Evolutionary conservation across 2,329 filamentous ascomycete species (phyloP).

Genomic region (Colletotrichum siamense): DNA sequence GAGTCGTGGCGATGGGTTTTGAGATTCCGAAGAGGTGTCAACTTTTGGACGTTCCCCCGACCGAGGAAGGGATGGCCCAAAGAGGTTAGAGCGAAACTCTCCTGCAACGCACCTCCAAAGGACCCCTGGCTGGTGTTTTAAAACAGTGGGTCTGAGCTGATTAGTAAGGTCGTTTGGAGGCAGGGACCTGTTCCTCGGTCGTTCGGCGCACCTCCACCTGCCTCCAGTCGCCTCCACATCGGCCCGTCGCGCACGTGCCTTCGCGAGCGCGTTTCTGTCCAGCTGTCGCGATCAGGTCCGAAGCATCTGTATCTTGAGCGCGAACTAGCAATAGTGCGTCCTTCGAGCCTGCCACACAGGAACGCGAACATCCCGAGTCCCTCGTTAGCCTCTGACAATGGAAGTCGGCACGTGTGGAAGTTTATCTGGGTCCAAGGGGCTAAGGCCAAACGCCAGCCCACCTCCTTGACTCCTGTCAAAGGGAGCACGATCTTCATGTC

Average conservation of each 20-base stretch:
- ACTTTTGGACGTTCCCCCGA: constrained; percentile 10
- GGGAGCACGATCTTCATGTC: not conserved
- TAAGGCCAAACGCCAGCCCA: not conserved
- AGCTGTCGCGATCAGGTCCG: not conserved
- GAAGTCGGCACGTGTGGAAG: not conserved
- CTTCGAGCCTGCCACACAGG: not conserved
- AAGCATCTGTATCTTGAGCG: not conserved
- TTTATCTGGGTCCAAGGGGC: not conserved
- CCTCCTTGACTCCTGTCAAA: not conserved
- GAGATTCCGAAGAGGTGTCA: constrained; percentile 19
- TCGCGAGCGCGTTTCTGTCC: not conserved
- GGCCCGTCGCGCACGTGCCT: not conserved
- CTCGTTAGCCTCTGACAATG: not conserved
- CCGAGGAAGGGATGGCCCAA: constrained; percentile 1
- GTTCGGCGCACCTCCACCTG: not conserved
- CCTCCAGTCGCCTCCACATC: not conserved
- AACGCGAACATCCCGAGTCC: not conserved
- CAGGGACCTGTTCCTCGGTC: not conserved
- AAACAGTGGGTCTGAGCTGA: not conserved
- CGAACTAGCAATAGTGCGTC: not conserved
- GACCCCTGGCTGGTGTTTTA: constrained; percentile 4
- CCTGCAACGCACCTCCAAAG: constrained; percentile 8
- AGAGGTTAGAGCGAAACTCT: constrained; percentile 20
- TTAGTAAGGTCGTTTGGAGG: not conserved
- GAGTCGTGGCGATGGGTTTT: not conserved